A percentile compares a stretch with the other conserved stretches of the same genome.
Evolutionary conservation across 2,329 filamentous ascomycete genomes (phyloP).

Genomic region (Neurospora crassa): DNA sequence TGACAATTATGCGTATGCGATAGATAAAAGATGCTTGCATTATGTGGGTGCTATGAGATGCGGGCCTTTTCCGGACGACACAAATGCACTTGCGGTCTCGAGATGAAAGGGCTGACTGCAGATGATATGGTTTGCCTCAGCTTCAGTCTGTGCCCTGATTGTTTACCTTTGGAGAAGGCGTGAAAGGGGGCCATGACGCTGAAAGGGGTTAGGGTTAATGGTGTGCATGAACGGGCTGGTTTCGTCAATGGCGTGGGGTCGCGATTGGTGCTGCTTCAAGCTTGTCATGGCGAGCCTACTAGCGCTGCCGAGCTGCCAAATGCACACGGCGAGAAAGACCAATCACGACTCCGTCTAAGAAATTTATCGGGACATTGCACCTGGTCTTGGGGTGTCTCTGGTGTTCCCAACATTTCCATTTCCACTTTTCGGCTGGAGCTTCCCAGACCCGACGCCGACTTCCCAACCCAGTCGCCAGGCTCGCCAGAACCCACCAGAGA

Average conservation of each 20-base stretch:
- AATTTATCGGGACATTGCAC: constrained; percentile 16
- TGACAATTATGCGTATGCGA: neutral
- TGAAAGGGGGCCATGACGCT: neutral
- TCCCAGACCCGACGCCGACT: neutral
- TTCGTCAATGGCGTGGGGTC: constrained; percentile 5
- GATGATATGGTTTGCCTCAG: neutral
- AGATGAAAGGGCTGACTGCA: neutral
- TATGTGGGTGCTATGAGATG: neutral
- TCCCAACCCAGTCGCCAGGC: neutral
- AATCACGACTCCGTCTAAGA: constrained; percentile 12
- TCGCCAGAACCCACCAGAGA: neutral
- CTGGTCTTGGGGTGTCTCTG: neutral
- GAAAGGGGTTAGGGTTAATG: constrained; percentile 1
- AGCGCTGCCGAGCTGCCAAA: constrained; percentile 7
- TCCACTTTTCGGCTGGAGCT: neutral
- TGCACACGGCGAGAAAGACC: constrained; percentile 1
- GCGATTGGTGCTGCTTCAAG: neutral
- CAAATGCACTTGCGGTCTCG: neutral
- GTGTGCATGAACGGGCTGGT: constrained; percentile 6
- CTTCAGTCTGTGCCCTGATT: neutral
- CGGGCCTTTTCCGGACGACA: neutral
- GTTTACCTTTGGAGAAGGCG: neutral
- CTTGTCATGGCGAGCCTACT: neutral
- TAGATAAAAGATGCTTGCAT: neutral
- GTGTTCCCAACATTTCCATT: neutral